Percentiles rank a stretch among this genome's conserved stretches.
Evolutionary conservation across 495 filamentous ascomycete genomes (phyloP).

Genomic region (Aspergillus haitiensis): DNA sequence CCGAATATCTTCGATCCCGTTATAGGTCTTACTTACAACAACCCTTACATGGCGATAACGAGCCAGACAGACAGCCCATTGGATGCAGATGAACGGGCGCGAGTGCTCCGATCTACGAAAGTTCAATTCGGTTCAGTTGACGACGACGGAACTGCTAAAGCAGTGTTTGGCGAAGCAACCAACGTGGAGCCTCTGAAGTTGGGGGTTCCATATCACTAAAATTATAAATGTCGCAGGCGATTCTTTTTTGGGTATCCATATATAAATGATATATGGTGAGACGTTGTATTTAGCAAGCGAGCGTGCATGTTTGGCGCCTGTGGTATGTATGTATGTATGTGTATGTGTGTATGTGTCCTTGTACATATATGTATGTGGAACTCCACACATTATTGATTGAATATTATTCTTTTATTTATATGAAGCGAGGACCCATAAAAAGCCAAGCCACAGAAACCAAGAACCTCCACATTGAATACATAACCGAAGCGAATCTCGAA

Average conservation of each 20-base stretch:
- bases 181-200: constrained; percentile 11
- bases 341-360: too few relatives aligned
- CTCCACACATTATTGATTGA: too few relatives aligned
- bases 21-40: constrained; percentile 19
- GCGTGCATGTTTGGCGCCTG: not conserved
- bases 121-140: constrained; percentile 16
- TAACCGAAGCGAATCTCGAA: too few relatives aligned
- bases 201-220: constrained; percentile 16
- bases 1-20: constrained; percentile 25
- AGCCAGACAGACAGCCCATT: constrained; percentile 6
- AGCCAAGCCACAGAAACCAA: too few relatives aligned
- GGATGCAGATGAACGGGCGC: constrained; percentile 15
- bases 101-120: not conserved
- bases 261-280: not conserved
- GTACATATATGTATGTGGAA: too few relatives aligned
- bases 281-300: not conserved
- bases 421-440: too few relatives aligned
- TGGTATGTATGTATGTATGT: too few relatives aligned
- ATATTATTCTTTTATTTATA: too few relatives aligned
- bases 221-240: not conserved
- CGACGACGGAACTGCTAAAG: constrained; percentile 13
- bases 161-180: constrained; percentile 15
- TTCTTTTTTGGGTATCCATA: not conserved
- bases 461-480: too few relatives aligned
- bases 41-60: constrained; percentile 11